Conservation (phyloP, 345 rosid species). For the Physaria fendleri region DNA sequence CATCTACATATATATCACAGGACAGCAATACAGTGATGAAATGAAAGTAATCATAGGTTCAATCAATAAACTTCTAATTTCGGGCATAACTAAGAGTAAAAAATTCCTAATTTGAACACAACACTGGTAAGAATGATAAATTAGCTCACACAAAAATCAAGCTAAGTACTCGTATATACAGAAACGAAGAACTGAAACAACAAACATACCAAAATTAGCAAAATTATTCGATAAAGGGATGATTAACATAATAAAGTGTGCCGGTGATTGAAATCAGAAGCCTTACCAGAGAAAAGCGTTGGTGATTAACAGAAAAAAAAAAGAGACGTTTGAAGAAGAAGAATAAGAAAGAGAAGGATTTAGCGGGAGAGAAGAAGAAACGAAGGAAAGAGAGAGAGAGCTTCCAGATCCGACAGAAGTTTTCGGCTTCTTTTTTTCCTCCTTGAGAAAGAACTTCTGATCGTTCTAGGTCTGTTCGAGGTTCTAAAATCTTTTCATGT, state of each 20-base stretch:
- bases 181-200: background rate
- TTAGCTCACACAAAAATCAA: background rate
- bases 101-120: background rate
- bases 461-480: slow-evolving; percentile 29
- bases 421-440: too few relatives aligned
- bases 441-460: background rate
- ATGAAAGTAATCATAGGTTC: background rate
- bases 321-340: slow-evolving; percentile 10
- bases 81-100: background rate
- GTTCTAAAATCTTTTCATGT: background rate
- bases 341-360: slow-evolving; percentile 18
- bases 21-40: background rate
- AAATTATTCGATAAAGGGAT: background rate
- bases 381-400: too few relatives aligned
- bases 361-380: slow-evolving; percentile 21
- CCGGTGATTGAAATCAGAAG: background rate
- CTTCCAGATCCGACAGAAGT: too few relatives aligned
- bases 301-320: background rate
- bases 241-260: background rate
- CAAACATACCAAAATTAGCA: background rate
- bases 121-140: background rate
- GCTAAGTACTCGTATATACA: background rate
- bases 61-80: background rate
- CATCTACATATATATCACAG: slow-evolving; percentile 21
- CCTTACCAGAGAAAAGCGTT: slow-evolving; percentile 9